Conservation (phyloP, 73 alveolate genomes). For the Paramecium primaurelia region DNA sequence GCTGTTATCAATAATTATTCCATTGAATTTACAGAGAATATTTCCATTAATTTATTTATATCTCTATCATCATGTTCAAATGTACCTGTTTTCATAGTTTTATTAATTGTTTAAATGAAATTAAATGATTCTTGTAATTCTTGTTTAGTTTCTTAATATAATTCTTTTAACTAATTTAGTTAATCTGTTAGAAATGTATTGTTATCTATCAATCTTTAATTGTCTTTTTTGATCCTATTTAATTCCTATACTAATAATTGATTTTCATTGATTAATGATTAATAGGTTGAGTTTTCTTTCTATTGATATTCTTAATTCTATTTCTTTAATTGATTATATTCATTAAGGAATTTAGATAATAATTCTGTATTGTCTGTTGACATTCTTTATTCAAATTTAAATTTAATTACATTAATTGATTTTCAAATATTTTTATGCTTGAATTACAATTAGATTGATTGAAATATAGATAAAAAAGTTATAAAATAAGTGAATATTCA, state of each 20-base stretch:
- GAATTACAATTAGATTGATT: background rate
- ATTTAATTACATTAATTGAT: background rate
- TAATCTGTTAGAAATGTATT: background rate
- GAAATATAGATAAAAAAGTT: background rate
- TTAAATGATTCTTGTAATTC: constrained; percentile 14
- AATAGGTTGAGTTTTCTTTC: background rate
- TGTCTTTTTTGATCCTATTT: background rate
- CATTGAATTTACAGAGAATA: constrained; percentile 25
- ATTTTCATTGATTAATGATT: background rate
- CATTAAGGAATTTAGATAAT: background rate
- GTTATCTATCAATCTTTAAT: background rate
- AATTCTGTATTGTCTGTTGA: background rate
- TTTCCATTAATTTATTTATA: background rate
- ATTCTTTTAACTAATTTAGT: background rate
- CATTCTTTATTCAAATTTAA: background rate
- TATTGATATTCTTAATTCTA: background rate
- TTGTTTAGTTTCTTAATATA: background rate
- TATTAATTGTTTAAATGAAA: background rate
- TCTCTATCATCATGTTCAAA: background rate
- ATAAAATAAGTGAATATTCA: background rate
- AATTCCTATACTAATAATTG: background rate
- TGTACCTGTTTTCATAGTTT: background rate
- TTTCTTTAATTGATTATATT: background rate
- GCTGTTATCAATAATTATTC: constrained; percentile 45
- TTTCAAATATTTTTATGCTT: background rate